Evolutionary conservation across 192 early-diverging fungal species (phyloP).

Genomic region (Radiomyces spectabilis): DNA sequence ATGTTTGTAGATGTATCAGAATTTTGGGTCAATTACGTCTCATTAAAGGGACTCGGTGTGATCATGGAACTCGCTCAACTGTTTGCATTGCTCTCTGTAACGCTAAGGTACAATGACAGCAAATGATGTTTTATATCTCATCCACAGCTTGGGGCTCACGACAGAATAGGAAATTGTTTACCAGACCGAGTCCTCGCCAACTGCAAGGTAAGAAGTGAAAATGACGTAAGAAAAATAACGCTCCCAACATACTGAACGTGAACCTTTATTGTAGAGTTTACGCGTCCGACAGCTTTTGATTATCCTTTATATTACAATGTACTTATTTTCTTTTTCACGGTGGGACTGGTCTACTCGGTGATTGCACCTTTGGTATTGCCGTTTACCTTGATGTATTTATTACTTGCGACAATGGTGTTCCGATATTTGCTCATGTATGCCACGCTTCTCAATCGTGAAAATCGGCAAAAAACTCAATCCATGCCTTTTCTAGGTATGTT

Average conservation of each 20-base stretch:
- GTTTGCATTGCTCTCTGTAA: constrained; percentile 44
- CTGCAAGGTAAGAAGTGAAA: constrained; percentile 40
- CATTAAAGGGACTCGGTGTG: constrained; percentile 54
- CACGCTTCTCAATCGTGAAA: neutral
- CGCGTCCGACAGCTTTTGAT: constrained; percentile 63
- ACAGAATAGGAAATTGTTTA: constrained; percentile 41
- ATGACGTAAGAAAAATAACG: neutral
- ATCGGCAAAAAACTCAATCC: neutral
- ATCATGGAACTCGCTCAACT: constrained; percentile 65
- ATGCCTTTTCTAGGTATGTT: constrained; percentile 41
- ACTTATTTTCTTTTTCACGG: constrained; percentile 64
- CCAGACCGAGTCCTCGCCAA: constrained; percentile 60
- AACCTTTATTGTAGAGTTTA: constrained; percentile 31
- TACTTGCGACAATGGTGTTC: constrained; percentile 59
- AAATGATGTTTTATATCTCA: neutral
- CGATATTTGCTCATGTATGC: constrained; percentile 64
- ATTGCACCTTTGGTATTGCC: constrained; percentile 61
- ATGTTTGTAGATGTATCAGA: constrained; percentile 36
- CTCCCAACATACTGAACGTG: neutral
- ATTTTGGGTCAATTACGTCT: constrained; percentile 75
- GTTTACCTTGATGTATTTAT: constrained; percentile 56
- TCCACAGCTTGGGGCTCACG: neutral
- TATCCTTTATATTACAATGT: constrained; percentile 60
- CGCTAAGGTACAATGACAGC: constrained; percentile 7
- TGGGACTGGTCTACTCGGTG: constrained; percentile 63